Percentiles rank a stretch among this genome's conserved stretches.
Evolutionary conservation across 306 rosid species (phyloP).

Genomic region (Casuarina equisetifolia): DNA sequence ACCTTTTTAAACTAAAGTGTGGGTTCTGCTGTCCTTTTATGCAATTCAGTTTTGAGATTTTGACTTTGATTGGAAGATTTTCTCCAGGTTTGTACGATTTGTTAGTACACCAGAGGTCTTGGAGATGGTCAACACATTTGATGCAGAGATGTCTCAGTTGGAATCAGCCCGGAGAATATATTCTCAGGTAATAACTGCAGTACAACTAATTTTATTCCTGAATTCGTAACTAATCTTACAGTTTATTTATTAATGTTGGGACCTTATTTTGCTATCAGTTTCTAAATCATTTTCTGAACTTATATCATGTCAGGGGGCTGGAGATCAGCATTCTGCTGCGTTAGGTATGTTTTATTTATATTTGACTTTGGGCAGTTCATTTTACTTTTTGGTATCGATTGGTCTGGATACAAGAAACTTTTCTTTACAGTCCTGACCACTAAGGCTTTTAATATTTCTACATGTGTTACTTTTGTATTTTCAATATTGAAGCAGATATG

Average conservation of each 20-base stretch:
- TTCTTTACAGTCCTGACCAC: neutral
- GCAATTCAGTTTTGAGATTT: conserved; percentile 14
- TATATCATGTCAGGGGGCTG: conserved; percentile 60
- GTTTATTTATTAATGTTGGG: neutral
- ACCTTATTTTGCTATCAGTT: conserved; percentile 9
- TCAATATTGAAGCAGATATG: neutral
- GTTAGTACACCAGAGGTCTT: conserved; percentile 87
- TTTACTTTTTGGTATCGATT: conserved; percentile 8
- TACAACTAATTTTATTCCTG: conserved; percentile 22
- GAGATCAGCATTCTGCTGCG: conserved; percentile 60
- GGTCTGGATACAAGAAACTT: neutral
- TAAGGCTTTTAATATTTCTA: neutral
- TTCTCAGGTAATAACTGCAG: conserved; percentile 61
- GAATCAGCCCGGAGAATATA: conserved; percentile 79
- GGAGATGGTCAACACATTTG: conserved; percentile 77
- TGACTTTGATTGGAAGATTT: conserved; percentile 17
- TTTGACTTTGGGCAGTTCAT: conserved; percentile 6
- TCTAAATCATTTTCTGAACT: conserved; percentile 24
- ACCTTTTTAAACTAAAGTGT: neutral
- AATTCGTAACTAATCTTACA: conserved; percentile 5
- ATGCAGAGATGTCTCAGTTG: conserved; percentile 93
- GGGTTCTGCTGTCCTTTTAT: neutral
- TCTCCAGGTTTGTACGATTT: conserved; percentile 83
- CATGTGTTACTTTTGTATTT: neutral
- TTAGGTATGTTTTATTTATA: conserved; percentile 53